Evolutionary conservation across 495 filamentous ascomycete genomes (phyloP), one percentile per base, ranked within the genome.

Genomic region (Apodospora peruviana): DNA sequence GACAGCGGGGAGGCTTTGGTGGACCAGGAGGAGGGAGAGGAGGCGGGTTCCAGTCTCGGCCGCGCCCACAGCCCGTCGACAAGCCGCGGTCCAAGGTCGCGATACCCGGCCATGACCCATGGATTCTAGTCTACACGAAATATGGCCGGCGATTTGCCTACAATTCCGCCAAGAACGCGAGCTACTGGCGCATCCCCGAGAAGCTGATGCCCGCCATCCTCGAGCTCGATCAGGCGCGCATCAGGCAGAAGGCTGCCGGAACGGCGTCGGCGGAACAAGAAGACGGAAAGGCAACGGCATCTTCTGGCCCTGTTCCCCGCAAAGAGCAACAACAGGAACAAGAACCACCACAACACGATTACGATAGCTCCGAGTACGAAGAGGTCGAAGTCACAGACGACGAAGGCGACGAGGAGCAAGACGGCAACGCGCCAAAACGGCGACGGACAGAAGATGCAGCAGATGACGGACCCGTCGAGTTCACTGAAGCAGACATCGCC

Each of bases 401-500:
- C 57, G 80, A 81, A 61, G 71, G 65, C 27, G 63, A 68, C 40
- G 69, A 63, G 18, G 65, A 56, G 12, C 64, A 65, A n/a, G 73
- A 74, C 17, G 70, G 67, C 12, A 73, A 80, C 40, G 67, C 78
- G 3, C 68, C 74, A 14, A 91, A 91, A 60, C 80, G 86, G 10
- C 80, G 81, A 51, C 79, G 77, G 35, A 87, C 79, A 12, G 81
- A 84, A 51, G 79, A 80, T 1, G 69, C 67, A 35, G 43, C 55
- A 4, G 70, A 70, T 16, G 73, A 82, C 20, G 57, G 61, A 17
- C 84, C 87, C 0, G 61, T 95, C 35, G 93, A 98, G 55, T 96
- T 97, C 59, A 87, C 88, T 21, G 93, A 97, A 61, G 91, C 91
- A 37, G 94, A 98, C 61, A 91, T 98, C 51, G 90, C 87, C 25